Evolutionary conservation across 73 alveolate genomes (phyloP), one percentile per base, ranked within the genome.

Genomic region (Effrenium voratum): DNA sequence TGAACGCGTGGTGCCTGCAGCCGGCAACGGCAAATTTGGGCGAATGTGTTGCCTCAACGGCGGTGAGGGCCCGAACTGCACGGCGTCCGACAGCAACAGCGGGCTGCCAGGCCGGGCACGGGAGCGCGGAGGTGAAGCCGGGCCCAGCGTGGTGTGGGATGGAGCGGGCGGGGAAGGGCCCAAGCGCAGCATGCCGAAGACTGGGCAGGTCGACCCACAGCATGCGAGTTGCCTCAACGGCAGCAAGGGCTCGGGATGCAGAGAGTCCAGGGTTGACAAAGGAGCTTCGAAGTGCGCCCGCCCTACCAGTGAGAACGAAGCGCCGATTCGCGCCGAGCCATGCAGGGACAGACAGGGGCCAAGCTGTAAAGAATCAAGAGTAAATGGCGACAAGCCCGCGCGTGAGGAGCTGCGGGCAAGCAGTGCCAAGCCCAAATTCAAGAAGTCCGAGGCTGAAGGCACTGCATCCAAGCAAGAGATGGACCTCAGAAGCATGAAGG

Each of bases 261-360:
- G 24, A 15, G 47, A 26, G 84, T 88, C 95, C 41, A 66, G 72
- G 38, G 44, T 50, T 28, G 34, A n/a, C 52, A 88, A 52, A 13
- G 46, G 46, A 80, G 28, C 2, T 2, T 46, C 91, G 0, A 26
- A 44, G 34, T 45, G 68, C 45, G 63, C 70, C 12, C 30, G 43
- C 34, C 70, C 70, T 2, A 46, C 1, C 70, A 47, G 46, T 45
- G n/a, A 80, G 60, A 59, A 34, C 6, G 49, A 19, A 19, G 34
- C 41, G 19, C 43, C 98, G 46, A 76, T 8, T 19, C 43, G 91
- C 24, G 73, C 77, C 47, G 30, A 52, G 59, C 80, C 5, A 5
- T 40, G 98, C 66, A 47, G 46, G 32, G 46, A 30, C 90, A 49
- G 43, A 44, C 44, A 52, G 73, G 57, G 46, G 32, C 81, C 98